A percentile compares a stretch with the other conserved stretches of the same genome.
These are phyloP conservation scores for Phytophthora cryptogea DNA, from an alignment of 352 stramenopile species.

Conservation along the genomic window DNA sequence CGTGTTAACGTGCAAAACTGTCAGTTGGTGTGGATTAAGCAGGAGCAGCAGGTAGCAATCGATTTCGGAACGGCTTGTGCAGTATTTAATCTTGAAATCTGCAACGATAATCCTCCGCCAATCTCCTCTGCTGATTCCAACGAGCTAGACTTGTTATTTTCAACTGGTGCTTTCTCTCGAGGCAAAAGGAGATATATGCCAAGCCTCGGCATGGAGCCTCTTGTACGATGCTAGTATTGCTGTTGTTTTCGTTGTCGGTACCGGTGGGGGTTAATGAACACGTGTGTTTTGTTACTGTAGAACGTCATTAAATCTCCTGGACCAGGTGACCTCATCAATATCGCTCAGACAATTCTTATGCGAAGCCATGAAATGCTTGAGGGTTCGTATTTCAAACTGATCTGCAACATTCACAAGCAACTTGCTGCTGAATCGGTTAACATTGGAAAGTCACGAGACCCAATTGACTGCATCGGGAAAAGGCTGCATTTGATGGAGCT, in stretches of 20 bases:
- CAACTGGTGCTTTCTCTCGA: not conserved
- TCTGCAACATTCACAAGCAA: slow-evolving; percentile 43
- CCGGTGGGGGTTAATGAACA: not conserved
- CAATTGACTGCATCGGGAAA: slow-evolving; percentile 28
- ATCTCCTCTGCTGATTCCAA: not conserved
- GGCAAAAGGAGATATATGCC: not conserved
- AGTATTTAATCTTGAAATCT: slow-evolving; percentile 22
- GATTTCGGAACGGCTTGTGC: slow-evolving; percentile 15
- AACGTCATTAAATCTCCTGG: slow-evolving; percentile 4
- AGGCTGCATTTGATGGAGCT: slow-evolving; percentile 31
- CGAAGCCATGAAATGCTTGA: slow-evolving; percentile 18
- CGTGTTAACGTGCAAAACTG: not conserved
- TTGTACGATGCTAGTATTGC: slow-evolving; percentile 9
- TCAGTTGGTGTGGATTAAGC: slow-evolving; percentile 28
- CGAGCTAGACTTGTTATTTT: not conserved
- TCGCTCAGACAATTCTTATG: slow-evolving; percentile 11
- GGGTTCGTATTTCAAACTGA: slow-evolving; percentile 37
- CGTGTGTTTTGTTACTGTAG: slow-evolving; percentile 4
- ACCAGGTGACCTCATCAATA: slow-evolving; percentile 9
- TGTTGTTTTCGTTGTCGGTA: not conserved
- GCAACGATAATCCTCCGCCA: not conserved
- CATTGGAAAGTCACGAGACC: slow-evolving; percentile 6
- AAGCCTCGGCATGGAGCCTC: not conserved
- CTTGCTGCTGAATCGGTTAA: slow-evolving; percentile 7
- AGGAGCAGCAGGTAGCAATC: slow-evolving; percentile 21